These are phyloP conservation scores for Solanum etuberosum DNA, from an alignment of 257 asterid genomes.

Conservation along the genomic window DNA sequence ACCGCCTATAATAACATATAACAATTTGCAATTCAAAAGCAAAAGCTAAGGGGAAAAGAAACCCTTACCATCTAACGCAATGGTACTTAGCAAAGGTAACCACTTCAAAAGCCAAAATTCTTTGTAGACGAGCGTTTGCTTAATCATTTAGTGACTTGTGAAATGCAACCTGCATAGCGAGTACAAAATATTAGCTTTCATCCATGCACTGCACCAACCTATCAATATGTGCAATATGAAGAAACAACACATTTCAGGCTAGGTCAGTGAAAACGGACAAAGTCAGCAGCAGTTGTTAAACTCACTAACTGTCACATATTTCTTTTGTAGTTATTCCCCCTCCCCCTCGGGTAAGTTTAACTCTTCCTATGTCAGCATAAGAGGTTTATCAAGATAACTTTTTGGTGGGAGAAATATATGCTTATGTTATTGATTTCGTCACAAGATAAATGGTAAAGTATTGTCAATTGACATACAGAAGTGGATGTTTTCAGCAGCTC, in stretches of 20 bases:
- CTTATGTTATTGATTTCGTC: neutral
- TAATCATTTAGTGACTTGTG: slow-evolving; percentile 54
- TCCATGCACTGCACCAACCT: neutral
- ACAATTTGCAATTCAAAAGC: neutral
- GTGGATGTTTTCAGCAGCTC: slow-evolving; percentile 92
- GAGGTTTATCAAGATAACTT: neutral
- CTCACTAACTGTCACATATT: neutral
- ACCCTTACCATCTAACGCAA: neutral
- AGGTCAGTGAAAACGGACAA: neutral
- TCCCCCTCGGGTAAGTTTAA: neutral
- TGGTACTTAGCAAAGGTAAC: neutral
- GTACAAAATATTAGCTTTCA: neutral
- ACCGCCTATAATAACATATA: neutral
- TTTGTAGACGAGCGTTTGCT: neutral
- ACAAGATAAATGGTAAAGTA: neutral
- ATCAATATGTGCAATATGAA: neutral
- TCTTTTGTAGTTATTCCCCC: neutral
- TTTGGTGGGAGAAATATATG: neutral
- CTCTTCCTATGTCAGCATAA: neutral
- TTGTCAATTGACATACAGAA: slow-evolving; percentile 45
- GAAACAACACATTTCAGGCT: neutral
- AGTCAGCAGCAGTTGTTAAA: neutral
- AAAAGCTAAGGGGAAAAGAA: neutral
- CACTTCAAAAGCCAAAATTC: neutral
- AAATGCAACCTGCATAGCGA: slow-evolving; percentile 60